Evolutionary conservation across 257 asterid species (phyloP), one percentile per base, ranked within the genome.

Genomic region (Rubia yunnanensis): DNA sequence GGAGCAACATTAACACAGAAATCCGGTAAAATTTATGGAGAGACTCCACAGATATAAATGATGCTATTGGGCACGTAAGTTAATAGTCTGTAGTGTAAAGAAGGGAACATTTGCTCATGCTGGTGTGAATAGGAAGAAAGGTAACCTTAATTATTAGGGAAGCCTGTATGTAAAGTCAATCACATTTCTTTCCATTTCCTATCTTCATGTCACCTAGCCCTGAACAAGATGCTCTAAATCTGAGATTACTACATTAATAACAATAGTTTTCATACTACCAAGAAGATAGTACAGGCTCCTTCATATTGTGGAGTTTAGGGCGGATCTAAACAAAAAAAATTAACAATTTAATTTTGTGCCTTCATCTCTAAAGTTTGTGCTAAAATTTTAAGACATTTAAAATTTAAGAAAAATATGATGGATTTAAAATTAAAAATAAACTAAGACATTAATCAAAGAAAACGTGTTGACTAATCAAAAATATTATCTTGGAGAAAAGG

Each of bases 131-230:
- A 71, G 76, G 80, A 80, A 35, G 71, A 58, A 58, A 49, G 67
- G 63, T 66, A 39, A 67, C 63, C 38, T 18, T 66, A 70, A 66
- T 76, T 41, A 67, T 54, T 63, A 63, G 56, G 8, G 8, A 48
- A 59, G 63, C 63, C 72, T 79, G 64, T 38, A 10, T 36, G 17
- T 36, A 58, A 76, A 86, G 92, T 77, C 88, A 82, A 80, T 77
- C 67, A 60, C 58, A 77, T 64, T 69, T 78, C 72, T 60, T 82
- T 81, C 61, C 13, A 31, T 10, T 28, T 28, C 76, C 76, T 74
- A 72, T 60, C 86, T 75, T 64, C 34, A 35, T 86, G 96, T 85
- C 92, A 78, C 83, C 80, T 81, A 81, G 91, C 89, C 82, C n/a
- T n/a, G n/a, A n/a, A n/a, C n/a, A 81, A 89, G 91, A 85, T 89